Percentiles rank a stretch among this genome's conserved stretches.
phyloP scores from a whole-genome alignment of 176 grass and related monocot species.

The Areca catechu region DNA sequence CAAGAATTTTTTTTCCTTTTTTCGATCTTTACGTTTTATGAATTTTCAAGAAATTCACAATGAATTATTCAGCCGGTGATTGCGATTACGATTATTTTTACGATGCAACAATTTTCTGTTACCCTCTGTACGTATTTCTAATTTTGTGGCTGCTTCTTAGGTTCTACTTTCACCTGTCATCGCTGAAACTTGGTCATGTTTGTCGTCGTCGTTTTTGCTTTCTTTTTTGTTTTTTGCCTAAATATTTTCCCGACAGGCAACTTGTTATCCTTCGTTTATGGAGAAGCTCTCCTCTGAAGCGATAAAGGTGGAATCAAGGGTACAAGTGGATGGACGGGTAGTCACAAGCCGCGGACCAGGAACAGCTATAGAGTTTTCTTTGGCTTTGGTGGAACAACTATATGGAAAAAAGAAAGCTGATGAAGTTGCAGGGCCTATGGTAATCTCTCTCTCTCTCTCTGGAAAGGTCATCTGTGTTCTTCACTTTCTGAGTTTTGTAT shows the following conservation, averaged over 20 bases:
- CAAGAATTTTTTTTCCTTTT: background rate
- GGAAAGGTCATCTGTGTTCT: no score
- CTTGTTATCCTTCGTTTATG: constrained; percentile 50
- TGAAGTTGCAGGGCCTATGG: constrained; percentile 39
- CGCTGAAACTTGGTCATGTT: background rate
- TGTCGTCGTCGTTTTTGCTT: background rate
- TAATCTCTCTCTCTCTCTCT: no score
- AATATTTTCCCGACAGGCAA: constrained; percentile 33
- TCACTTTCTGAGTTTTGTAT: constrained; percentile 22
- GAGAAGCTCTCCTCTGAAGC: constrained; percentile 37
- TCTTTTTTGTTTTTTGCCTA: background rate
- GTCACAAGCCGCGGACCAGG: constrained; percentile 40
- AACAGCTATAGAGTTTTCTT: constrained; percentile 36
- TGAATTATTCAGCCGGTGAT: no score
- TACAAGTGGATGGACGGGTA: constrained; percentile 41
- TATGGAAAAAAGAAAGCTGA: constrained; percentile 45
- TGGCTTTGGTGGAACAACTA: constrained; percentile 42
- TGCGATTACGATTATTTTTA: no score
- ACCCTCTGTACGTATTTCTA: background rate
- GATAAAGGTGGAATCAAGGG: constrained; percentile 37
- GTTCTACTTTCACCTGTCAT: background rate
- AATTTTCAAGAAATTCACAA: no score
- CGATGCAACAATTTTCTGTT: no score
- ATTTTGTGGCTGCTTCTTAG: background rate
- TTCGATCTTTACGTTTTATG: background rate